Percentiles rank a stretch among this genome's conserved stretches.
These are phyloP conservation scores for Tuber calosporum DNA, from an alignment of 495 filamentous ascomycete genomes.

Conservation along the genomic window DNA sequence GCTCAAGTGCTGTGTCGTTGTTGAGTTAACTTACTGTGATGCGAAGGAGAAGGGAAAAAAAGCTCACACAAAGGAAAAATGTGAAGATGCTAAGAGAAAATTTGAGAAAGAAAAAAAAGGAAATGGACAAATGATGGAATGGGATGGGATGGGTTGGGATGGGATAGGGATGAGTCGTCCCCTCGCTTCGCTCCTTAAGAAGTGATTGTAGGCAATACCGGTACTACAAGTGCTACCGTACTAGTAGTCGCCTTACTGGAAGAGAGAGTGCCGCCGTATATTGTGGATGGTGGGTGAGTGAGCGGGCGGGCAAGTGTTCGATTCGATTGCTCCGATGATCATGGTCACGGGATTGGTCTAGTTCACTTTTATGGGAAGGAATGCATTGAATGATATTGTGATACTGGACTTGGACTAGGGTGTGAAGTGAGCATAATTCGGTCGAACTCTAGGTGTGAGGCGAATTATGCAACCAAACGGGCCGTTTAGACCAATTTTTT, in stretches of 20 bases:
- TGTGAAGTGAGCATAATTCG: too few species aligned
- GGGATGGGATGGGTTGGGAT: not conserved
- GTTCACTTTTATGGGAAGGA: not conserved
- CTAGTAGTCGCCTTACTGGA: not conserved
- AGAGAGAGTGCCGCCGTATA: not conserved
- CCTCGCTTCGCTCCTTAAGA: not conserved
- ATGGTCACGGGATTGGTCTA: not conserved
- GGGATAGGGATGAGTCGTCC: conserved; percentile 1
- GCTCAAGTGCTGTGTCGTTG: not conserved
- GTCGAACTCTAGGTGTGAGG: too few species aligned
- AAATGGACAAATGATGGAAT: conserved; percentile 14
- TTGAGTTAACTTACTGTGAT: conserved; percentile 11
- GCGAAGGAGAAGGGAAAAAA: conserved; percentile 11
- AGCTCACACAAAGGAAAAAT: conserved; percentile 1
- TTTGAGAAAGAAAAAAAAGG: conserved; percentile 18
- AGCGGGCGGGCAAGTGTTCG: not conserved
- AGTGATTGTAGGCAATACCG: not conserved
- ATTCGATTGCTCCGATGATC: not conserved
- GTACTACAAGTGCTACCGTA: not conserved
- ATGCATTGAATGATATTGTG: too few species aligned
- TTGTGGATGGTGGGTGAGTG: not conserved
- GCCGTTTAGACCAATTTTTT: too few species aligned
- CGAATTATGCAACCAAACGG: too few species aligned
- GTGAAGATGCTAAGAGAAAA: not conserved
- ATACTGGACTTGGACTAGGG: too few species aligned